Conservation (phyloP, 2,329 filamentous ascomycete species). For the Diaporthe nobilis region DNA sequence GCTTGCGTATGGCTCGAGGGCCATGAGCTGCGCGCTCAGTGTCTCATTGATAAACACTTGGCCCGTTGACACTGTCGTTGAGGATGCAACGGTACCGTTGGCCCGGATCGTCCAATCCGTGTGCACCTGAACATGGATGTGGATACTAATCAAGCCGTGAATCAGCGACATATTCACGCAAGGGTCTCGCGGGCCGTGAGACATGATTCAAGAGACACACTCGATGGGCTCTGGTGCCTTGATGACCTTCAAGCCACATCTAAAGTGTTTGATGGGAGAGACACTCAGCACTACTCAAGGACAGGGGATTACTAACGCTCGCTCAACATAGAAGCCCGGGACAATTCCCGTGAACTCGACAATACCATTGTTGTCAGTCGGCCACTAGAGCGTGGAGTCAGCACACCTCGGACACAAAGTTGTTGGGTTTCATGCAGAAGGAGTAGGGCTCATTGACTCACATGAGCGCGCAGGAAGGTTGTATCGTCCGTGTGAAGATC, state of each 20-base stretch:
- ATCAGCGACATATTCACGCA: constrained; percentile 13
- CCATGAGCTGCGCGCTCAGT: constrained; percentile 51
- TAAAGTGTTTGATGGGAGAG: background rate
- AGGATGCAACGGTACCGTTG: constrained; percentile 43
- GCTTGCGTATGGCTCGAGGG: constrained; percentile 50
- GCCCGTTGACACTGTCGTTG: constrained; percentile 50
- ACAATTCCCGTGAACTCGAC: constrained; percentile 47
- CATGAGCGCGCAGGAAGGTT: constrained; percentile 48
- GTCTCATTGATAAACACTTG: constrained; percentile 52
- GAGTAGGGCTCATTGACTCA: background rate
- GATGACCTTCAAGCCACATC: background rate
- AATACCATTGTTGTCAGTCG: constrained; percentile 47
- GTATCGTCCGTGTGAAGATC: constrained; percentile 50
- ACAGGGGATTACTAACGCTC: constrained; percentile 34
- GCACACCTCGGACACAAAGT: background rate
- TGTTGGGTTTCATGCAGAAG: too few relatives aligned
- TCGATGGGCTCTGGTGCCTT: background rate
- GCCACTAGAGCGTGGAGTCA: constrained; percentile 42
- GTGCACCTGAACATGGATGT: constrained; percentile 47
- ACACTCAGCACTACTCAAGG: background rate
- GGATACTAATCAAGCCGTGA: constrained; percentile 36
- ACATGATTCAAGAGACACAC: background rate
- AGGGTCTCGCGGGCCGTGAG: constrained; percentile 7
- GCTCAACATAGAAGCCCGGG: constrained; percentile 47
- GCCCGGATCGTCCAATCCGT: constrained; percentile 43